Base-by-base conservation (phyloP, 345 rosid species). In the Draba incana region DNA sequence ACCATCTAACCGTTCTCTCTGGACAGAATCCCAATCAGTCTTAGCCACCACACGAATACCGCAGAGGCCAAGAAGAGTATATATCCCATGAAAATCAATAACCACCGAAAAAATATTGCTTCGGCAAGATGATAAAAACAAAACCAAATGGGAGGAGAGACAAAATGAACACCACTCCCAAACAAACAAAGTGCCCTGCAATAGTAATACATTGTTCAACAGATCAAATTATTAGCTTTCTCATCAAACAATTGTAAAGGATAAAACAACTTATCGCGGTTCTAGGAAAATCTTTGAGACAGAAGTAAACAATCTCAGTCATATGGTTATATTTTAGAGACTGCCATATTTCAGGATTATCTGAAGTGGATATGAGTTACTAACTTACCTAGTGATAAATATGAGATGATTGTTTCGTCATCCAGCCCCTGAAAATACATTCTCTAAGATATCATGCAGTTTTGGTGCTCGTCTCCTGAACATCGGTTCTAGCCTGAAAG, bases 401-500 rank as follows among this genome's bases (percentile, higher is more conserved):
- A 42, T 48, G 65, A 47, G 66, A 62, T 42, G 33, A 56, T 47
- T 48, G 12, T 56, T 55, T 55, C 24, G 41, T 75, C 55, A 75
- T 7, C 10, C 74, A 62, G 69, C 20, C 55, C 48, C 70, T 30
- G 75, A 68, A 56, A 68, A 75, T 8, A 86, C 71, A 56, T 88
- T 81, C 86, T 94, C 99, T 80, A 92, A 80, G 69, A 85, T 75
- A 68, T 79, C 77, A 70, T 89, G 93, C 74, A 88, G 93, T 74
- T 85, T 94, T 3, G 98, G 93, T 57, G 79, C 82, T 71, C 88
- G 78, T 69, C 96, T 82, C 65, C 97, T 86, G 80, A 91, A 92
- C 82, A 92, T 79, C 16, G 99, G 99, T 78, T 94, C 99, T 49
- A 94, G 83, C 79, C 99, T 77, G 82, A 88, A 94, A 69, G 99